Evolutionary conservation across 2,329 filamentous ascomycete genomes (phyloP).

Genomic region (Dryadomyces sulphureus): DNA sequence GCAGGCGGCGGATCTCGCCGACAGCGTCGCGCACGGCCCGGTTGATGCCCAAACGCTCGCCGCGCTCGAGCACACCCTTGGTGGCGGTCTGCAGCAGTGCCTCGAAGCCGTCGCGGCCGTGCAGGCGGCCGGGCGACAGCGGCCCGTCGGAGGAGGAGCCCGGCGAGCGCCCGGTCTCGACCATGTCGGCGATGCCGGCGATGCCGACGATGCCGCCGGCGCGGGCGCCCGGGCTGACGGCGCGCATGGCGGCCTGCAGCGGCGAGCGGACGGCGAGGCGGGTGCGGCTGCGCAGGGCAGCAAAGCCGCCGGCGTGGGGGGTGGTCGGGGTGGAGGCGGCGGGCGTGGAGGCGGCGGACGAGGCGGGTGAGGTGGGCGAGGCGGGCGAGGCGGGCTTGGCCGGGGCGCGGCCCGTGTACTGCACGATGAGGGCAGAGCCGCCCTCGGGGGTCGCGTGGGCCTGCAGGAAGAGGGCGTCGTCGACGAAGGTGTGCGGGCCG

Average conservation of each 20-base stretch:
- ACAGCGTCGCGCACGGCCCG: slow-evolving; percentile 69
- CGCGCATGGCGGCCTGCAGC: slow-evolving; percentile 13
- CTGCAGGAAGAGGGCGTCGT: slow-evolving; percentile 66
- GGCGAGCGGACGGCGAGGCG: slow-evolving; percentile 26
- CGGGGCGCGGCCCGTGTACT: slow-evolving; percentile 46
- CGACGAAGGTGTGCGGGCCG: slow-evolving; percentile 64
- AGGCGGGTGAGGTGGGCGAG: too few species aligned
- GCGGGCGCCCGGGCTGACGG: not conserved
- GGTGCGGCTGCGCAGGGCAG: slow-evolving; percentile 22
- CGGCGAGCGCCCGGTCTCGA: too few species aligned
- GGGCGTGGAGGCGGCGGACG: slow-evolving; percentile 8
- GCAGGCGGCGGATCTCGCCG: slow-evolving; percentile 60
- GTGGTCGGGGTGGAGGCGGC: slow-evolving; percentile 4
- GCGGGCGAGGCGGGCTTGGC: slow-evolving; percentile 5
- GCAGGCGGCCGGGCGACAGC: slow-evolving; percentile 7
- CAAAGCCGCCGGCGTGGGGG: slow-evolving; percentile 5
- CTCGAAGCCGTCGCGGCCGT: slow-evolving; percentile 45
- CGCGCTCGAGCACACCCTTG: slow-evolving; percentile 55
- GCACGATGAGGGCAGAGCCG: slow-evolving; percentile 50
- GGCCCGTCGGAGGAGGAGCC: not conserved
- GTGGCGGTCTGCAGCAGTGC: slow-evolving; percentile 62
- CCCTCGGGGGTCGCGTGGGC: slow-evolving; percentile 48
- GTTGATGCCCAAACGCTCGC: slow-evolving; percentile 67
- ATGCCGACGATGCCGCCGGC: not conserved
- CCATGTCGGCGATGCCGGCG: not conserved